A percentile compares a stretch with the other conserved stretches of the same genome.
phyloP scores from a whole-genome alignment of 169 alveolate species.

The Perkinsus chesapeaki region DNA sequence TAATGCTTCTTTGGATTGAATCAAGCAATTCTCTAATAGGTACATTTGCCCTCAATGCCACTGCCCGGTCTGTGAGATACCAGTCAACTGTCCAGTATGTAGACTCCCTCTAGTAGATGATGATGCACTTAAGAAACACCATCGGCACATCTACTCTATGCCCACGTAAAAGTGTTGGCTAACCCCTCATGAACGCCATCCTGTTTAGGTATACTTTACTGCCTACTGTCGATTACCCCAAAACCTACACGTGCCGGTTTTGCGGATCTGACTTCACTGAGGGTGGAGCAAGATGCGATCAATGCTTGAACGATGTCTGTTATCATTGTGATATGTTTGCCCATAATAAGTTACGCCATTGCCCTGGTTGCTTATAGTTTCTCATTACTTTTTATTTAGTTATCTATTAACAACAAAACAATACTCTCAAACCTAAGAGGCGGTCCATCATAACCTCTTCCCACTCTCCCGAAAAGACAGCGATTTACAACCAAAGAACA shows the following conservation, averaged over 20 bases:
- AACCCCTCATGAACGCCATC: not conserved
- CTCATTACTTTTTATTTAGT: no score
- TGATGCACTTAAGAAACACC: not conserved
- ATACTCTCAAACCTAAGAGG: no score
- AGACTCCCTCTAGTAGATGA: not conserved
- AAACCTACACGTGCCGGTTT: not conserved
- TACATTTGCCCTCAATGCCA: not conserved
- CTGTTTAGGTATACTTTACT: not conserved
- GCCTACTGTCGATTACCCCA: not conserved
- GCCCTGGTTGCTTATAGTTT: not conserved
- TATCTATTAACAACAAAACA: no score
- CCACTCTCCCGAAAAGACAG: no score
- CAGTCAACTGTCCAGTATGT: not conserved
- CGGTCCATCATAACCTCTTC: no score
- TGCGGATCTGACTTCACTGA: not conserved
- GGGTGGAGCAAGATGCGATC: not conserved
- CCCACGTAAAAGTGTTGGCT: not conserved
- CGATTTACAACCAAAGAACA: no score
- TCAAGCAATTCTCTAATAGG: not conserved
- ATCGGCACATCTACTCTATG: not conserved
- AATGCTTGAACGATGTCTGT: not conserved
- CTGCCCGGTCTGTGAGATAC: constrained; percentile 1
- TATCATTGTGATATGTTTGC: not conserved
- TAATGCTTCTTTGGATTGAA: not conserved
- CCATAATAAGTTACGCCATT: not conserved